Conservation (phyloP, 2,329 filamentous ascomycete species). For the Cercospora brassicicola region DNA sequence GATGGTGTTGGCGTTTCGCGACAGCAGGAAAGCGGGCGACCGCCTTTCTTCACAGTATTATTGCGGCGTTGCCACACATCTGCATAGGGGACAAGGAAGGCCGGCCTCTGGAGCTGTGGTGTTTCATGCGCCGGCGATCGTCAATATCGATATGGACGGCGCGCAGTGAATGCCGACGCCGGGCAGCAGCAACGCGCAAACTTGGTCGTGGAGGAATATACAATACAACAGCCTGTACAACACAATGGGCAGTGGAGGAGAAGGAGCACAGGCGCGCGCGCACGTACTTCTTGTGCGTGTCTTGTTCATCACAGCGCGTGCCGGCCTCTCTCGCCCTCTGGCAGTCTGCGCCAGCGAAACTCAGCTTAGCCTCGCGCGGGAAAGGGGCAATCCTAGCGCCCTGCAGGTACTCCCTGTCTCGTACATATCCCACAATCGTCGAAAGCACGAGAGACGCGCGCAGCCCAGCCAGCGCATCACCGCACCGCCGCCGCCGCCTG, state of each 20-base stretch:
- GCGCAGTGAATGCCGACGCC: neutral
- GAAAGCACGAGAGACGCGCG: neutral
- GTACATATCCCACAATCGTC: neutral
- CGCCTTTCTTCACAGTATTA: neutral
- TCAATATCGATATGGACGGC: neutral
- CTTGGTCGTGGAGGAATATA: neutral
- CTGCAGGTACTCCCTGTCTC: neutral
- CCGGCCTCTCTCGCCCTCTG: neutral
- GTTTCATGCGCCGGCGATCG: constrained; percentile 6
- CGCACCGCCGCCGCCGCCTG: neutral
- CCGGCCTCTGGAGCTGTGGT: neutral
- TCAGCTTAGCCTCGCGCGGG: neutral
- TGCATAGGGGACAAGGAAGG: constrained; percentile 2
- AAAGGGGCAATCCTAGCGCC: neutral
- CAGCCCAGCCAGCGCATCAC: neutral
- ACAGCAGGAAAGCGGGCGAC: neutral
- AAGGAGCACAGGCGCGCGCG: neutral
- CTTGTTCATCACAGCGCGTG: neutral
- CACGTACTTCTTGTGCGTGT: neutral
- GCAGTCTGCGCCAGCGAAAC: neutral
- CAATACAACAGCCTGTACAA: neutral
- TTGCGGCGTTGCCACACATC: neutral
- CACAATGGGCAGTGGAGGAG: neutral
- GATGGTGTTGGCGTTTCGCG: neutral
- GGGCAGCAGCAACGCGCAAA: neutral